A percentile compares a stretch with the other conserved stretches of the same genome.
These are phyloP conservation scores for Fusarium gaditjirri DNA, from an alignment of 2,329 filamentous ascomycete genomes.

Conservation along the genomic window DNA sequence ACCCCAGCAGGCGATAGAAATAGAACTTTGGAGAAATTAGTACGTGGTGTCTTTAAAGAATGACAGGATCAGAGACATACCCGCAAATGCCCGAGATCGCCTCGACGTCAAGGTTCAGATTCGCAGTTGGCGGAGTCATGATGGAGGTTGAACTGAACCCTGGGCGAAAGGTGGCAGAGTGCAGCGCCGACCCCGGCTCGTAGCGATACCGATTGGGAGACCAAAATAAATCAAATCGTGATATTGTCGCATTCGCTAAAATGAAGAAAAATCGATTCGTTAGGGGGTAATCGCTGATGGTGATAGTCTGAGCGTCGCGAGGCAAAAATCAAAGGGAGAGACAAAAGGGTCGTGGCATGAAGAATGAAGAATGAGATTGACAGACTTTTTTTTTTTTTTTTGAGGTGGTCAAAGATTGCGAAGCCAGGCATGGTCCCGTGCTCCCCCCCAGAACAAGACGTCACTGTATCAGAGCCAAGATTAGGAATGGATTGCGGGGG, in stretches of 20 bases:
- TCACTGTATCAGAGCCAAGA: conserved; percentile 33
- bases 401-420: conserved; percentile 10
- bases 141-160: conserved; percentile 24
- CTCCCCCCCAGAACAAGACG: conserved; percentile 34
- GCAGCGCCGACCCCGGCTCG: conserved; percentile 14
- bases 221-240: neutral
- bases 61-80: conserved; percentile 59
- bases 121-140: conserved; percentile 66
- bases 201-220: conserved; percentile 7
- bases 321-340: conserved; percentile 33
- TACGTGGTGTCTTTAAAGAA: neutral
- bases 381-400: conserved; percentile 45
- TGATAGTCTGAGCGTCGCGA: conserved; percentile 1
- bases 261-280: neutral
- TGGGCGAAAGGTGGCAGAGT: conserved; percentile 30
- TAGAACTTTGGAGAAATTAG: conserved; percentile 68
- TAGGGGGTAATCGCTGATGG: neutral
- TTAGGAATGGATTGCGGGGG: conserved; percentile 27
- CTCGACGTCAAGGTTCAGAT: conserved; percentile 83
- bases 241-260: conserved; percentile 20
- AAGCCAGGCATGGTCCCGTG: conserved; percentile 40
- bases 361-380: conserved; percentile 10
- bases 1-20: conserved; percentile 94
- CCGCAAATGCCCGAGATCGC: conserved; percentile 93
- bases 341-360: conserved; percentile 20